phyloP scores from a whole-genome alignment of 2,329 filamentous ascomycete genomes.

The Trichoderma sp. region DNA sequence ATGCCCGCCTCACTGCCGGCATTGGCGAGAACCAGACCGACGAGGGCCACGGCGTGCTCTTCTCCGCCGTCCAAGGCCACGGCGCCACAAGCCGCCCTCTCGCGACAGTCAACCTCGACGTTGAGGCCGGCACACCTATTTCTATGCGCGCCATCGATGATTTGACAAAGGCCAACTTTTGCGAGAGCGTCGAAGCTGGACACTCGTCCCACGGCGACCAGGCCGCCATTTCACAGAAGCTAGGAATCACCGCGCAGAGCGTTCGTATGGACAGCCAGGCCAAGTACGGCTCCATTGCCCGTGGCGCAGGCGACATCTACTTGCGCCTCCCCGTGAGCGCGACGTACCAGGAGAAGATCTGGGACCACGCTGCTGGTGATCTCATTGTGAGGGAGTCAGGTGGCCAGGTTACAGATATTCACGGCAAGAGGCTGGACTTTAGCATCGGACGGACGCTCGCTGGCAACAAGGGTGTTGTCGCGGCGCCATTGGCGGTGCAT shows the following conservation, averaged over 20 bases:
- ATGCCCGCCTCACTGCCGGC: constrained; percentile 57
- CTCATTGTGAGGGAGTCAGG: constrained; percentile 93
- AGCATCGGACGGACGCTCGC: constrained; percentile 80
- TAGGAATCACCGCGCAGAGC: constrained; percentile 86
- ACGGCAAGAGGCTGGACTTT: constrained; percentile 85
- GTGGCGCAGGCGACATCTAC: constrained; percentile 93
- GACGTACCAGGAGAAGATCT: constrained; percentile 98
- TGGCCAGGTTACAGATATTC: constrained; percentile 85
- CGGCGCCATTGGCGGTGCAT: constrained; percentile 77
- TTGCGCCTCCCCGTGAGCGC: constrained; percentile 82
- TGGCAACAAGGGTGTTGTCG: constrained; percentile 92
- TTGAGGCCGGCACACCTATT: constrained; percentile 61
- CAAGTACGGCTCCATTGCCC: constrained; percentile 94
- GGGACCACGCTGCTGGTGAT: constrained; percentile 96
- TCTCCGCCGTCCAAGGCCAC: constrained; percentile 77
- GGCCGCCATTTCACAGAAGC: constrained; percentile 72
- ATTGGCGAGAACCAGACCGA: constrained; percentile 75
- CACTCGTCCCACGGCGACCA: constrained; percentile 91
- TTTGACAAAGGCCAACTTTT: constrained; percentile 83
- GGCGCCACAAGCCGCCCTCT: constrained; percentile 82
- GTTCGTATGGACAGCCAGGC: constrained; percentile 98
- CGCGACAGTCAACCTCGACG: constrained; percentile 39
- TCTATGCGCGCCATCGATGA: constrained; percentile 76
- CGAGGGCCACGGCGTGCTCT: constrained; percentile 80
- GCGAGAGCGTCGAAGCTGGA: constrained; percentile 91